phyloP scores from a whole-genome alignment of 768 basidiomycete species.

The Lentinula boryana region DNA sequence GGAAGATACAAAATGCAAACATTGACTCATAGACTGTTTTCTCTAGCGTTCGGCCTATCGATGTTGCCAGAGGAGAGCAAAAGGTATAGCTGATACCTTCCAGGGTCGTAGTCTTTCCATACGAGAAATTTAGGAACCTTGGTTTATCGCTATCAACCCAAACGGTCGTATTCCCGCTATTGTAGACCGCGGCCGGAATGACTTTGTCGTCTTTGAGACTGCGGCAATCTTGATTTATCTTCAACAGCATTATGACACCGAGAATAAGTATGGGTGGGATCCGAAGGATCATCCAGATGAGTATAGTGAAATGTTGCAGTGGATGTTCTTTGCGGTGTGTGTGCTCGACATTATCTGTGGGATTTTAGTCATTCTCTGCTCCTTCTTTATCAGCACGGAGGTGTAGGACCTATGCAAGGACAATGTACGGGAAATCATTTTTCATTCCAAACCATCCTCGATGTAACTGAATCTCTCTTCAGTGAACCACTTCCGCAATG shows the following conservation, averaged over 20 bases:
- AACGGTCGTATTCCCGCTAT: constrained; percentile 56
- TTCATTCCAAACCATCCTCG: neutral
- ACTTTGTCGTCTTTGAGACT: constrained; percentile 70
- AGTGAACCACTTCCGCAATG: constrained; percentile 69
- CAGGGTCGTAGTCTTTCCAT: no score
- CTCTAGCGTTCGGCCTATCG: neutral
- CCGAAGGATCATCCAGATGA: constrained; percentile 43
- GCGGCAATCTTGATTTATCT: constrained; percentile 81
- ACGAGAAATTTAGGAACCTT: constrained; percentile 69
- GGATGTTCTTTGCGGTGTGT: constrained; percentile 77
- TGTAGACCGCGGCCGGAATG: constrained; percentile 51
- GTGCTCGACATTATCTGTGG: neutral
- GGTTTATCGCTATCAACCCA: constrained; percentile 72
- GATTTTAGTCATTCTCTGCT: neutral
- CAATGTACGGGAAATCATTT: constrained; percentile 29
- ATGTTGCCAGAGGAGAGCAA: neutral
- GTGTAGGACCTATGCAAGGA: constrained; percentile 82
- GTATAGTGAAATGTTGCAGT: constrained; percentile 71
- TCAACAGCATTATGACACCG: constrained; percentile 72
- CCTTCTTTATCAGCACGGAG: neutral
- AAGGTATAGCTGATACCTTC: neutral
- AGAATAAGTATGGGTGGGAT: constrained; percentile 65
- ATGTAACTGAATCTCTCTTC: neutral
- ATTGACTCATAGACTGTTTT: neutral
- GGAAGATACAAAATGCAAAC: neutral